phyloP scores from a whole-genome alignment of 306 rosid genomes.

The Vigna trinervia region DNA sequence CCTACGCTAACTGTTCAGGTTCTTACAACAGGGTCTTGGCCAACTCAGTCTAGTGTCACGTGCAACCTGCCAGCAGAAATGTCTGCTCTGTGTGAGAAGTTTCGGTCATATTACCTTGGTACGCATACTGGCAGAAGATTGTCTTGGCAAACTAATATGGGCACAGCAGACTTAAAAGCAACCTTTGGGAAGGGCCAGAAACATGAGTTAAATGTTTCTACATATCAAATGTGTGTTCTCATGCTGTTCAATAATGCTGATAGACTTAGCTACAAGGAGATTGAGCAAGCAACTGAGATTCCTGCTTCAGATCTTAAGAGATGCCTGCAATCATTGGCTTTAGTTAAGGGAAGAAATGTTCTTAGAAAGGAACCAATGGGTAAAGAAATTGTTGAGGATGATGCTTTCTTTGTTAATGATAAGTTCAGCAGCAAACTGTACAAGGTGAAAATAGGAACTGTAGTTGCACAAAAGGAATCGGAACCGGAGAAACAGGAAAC shows the following conservation, averaged over 20 bases:
- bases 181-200: conserved; percentile 92
- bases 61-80: conserved; percentile 93
- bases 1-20: conserved; percentile 92
- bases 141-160: conserved; percentile 98
- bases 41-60: conserved; percentile 81
- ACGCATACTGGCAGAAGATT: conserved; percentile 92
- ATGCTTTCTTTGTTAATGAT: conserved; percentile 77
- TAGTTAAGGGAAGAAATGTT: conserved; percentile 91
- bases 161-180: conserved; percentile 87
- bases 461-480: conserved; percentile 90
- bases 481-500: conserved; percentile 96
- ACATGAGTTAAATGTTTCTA: conserved; percentile 93
- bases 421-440: conserved; percentile 85
- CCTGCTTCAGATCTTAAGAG: conserved; percentile 82
- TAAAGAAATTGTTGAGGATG: conserved; percentile 87
- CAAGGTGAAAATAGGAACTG: conserved; percentile 95
- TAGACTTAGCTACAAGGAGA: conserved; percentile 79
- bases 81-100: conserved; percentile 86
- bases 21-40: conserved; percentile 97
- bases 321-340: conserved; percentile 93
- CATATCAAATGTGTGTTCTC: conserved; percentile 93
- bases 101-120: conserved; percentile 86
- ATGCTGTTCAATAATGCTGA: conserved; percentile 87
- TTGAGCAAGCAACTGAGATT: conserved; percentile 91
- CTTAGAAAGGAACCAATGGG: conserved; percentile 95